Base-by-base conservation (phyloP, 345 rosid genomes). In the Eutrema heterophyllum region DNA sequence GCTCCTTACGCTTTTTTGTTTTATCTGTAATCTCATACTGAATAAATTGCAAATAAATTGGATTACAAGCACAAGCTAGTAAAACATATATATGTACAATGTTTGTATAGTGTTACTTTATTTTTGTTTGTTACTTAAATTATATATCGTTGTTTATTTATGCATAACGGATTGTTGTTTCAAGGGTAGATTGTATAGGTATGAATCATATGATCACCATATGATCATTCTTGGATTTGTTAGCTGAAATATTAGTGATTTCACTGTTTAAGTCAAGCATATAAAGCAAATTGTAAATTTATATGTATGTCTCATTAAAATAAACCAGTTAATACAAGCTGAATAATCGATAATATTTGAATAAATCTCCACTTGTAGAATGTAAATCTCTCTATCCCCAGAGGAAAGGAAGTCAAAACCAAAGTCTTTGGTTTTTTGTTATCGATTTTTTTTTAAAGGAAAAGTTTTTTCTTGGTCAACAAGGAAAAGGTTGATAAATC, bases 371-470 rank as follows among this genome's bases (percentile, higher is more conserved):
- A 66, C 43, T 74, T 15, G 52, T 48, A 16, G 10, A 46, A 60
- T 59, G 73, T 58, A 62, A 46, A 54, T 62, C 26, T 45, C 32
- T 24, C 12, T 13, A 4, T 21, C 33, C 44, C 8, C 64, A 29
- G 9, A 27, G 45, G 2, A 46, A 55, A 21, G 32, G 60, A 70
- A 70, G 75, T 70, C 71, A 63, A 76, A 70, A 48, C 26, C 38
- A 52, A 51, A 68, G 56, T 51, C 68, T 60, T 50, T 48, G n/a
- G 1, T 13, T 56, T 9, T 74, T 65, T 1, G 2, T 33, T 18
- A 56, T 1, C 50, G 36, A 21, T 39, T 30, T 24, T 11, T 27
- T 44, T 9, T 7, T 1, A 67, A 50, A 11, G 6, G 3, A 52
- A 73, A 24, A 1, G 6, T 51, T n/a, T 0, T 4, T 36, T 18